Base-by-base conservation (phyloP, 164 flowering plant species). In the Umbellularia californica region DNA sequence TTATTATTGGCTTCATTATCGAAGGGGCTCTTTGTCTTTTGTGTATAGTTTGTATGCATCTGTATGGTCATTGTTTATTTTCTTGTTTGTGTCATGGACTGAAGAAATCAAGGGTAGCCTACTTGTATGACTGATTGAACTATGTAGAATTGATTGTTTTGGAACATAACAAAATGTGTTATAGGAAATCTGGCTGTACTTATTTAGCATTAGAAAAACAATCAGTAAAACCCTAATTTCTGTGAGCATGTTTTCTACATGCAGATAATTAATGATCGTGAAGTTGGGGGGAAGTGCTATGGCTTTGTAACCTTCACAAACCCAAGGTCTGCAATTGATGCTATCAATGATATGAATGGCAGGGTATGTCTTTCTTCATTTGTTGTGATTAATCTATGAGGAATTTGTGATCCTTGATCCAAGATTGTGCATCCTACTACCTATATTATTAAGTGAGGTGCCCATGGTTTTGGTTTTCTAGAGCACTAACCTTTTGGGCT, bases 341-440 rank as follows among this genome's bases (percentile, higher is more conserved):
- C 99, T 64, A 93, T 95, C 70, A 80, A 72, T 68, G 95, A 90
- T 58, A 95, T 95, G 99, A 80, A 95, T 87, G 99, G 98, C 47
- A 84, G 87, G 90, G 99, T 95, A 89, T 76, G 84, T 69, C 55
- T 58, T 67, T 70, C 27, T 79, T 69, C 30, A 65, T 51, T n/a
- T 70, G 68, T 14, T 51, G 9, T 20, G 2, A 47, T 28, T 30
- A 24, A 11, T 23, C 20, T 23, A 13, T 51, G 33, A 5, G 3
- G n/a, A 55, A 15, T 55, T 15, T 55, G n/a, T 55, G 20, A 55
- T 55, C n/a, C 60, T 12, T 20, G n/a, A 55, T 15, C 60, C 17
- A 20, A 55, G 60, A 15, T 19, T 55, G 3, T 55, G 60, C 60
- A 55, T 55, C n/a, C 20, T 55, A 41, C 9, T 7, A 55, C 60